Base-by-base conservation (phyloP, 805 yeast genomes). In the Lachancea sp. region DNA sequence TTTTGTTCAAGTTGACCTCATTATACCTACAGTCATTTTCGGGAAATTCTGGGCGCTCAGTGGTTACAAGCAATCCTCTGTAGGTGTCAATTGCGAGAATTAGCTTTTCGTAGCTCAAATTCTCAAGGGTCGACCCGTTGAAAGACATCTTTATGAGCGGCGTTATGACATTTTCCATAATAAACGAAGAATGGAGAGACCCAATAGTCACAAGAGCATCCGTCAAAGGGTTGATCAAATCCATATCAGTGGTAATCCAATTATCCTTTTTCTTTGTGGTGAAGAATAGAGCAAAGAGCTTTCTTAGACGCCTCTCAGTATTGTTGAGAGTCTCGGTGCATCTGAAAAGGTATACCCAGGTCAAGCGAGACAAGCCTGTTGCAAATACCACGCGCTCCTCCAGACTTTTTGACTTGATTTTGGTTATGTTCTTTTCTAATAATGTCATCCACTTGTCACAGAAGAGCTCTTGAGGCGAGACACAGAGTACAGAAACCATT, bases 341-440 rank as follows among this genome's bases (percentile, higher is more conserved):
- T 50, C 98, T 71, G 63, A 82, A 87, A 19, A 89, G 67, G 59
- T 85, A 93, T 0, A 90, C 95, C 99, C 99, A 93, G 0, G 86
- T 65, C 27, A 95, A 68, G 47, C 96, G 68, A 0, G 95, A 74
- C 3, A 83, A 66, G 45, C 90, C 81, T 0, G 78, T 77, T 13
- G 85, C 73, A 36, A 79, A 74, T 2, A 77, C 76, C 0, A 77
- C 71, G 53, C 82, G 78, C 41, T 68, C 72, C 2, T 62, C 61
- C 19, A 67, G 42, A 13, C 75, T 73, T 38, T 85, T 86, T 3
- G 87, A 82, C 55, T 81, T 85, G 34, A 86, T 68, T 46, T 79
- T 79, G 37, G 67, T 68, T n/a, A 73, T 67, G 49, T 79, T 78
- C 2, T 72, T 62, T 47, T 89, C 95, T 2, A 87, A 72, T 4